A percentile compares a stretch with the other conserved stretches of the same genome.
phyloP scores from a whole-genome alignment of 2,329 filamentous ascomycete species.

The Coniochaeta sp. region DNA sequence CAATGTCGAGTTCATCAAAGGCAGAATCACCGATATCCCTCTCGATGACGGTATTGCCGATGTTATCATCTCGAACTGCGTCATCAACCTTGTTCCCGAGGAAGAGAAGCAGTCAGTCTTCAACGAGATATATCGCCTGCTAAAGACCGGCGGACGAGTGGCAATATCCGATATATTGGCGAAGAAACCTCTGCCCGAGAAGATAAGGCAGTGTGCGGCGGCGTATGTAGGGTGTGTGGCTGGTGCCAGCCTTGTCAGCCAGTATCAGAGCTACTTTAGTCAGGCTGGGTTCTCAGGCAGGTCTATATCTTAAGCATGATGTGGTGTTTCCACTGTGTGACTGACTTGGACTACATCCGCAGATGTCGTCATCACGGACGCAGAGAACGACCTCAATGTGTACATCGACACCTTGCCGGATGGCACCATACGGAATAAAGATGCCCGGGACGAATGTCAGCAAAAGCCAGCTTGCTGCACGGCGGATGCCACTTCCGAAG shows the following conservation, averaged over 20 bases:
- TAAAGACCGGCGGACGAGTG: constrained; percentile 49
- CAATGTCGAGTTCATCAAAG: constrained; percentile 45
- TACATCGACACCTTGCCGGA: constrained; percentile 23
- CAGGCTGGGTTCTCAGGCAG: constrained; percentile 43
- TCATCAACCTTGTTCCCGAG: constrained; percentile 50
- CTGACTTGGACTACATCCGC: constrained; percentile 10
- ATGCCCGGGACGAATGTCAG: constrained; percentile 1
- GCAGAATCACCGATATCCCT: constrained; percentile 41
- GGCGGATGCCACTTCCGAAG: neutral
- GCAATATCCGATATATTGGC: constrained; percentile 55
- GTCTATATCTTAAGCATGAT: constrained; percentile 4
- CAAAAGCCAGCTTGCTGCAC: neutral
- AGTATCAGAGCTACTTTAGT: constrained; percentile 44
- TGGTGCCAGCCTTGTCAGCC: constrained; percentile 42
- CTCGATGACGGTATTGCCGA: constrained; percentile 35
- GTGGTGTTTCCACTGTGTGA: neutral
- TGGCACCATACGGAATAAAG: constrained; percentile 14
- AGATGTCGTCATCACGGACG: constrained; percentile 36
- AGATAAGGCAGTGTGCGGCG: constrained; percentile 39
- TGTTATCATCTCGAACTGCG: constrained; percentile 57
- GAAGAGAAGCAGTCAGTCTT: constrained; percentile 47
- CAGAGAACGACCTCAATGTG: constrained; percentile 38
- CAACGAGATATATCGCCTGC: constrained; percentile 47
- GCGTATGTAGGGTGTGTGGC: constrained; percentile 55
- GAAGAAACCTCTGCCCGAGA: constrained; percentile 35